Conservation (phyloP, 2,329 filamentous ascomycete genomes). For the Xylariaceae sp. region DNA sequence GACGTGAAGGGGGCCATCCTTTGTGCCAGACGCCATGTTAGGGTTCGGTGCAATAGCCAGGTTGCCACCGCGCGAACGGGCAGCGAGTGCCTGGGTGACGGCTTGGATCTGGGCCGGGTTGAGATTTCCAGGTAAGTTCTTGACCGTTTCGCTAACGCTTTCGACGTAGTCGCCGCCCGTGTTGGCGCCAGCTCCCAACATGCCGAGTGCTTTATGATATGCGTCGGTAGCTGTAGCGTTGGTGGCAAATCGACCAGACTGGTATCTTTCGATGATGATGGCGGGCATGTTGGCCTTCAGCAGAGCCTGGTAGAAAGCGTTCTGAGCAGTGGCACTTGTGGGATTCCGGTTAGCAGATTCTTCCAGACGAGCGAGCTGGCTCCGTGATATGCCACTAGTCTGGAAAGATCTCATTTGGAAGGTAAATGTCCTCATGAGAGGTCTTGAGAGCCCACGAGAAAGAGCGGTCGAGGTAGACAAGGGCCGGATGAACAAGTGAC, state of each 20-base stretch:
- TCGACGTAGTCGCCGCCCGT: conserved; percentile 25
- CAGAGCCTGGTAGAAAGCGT: conserved; percentile 88
- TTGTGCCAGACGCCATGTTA: conserved; percentile 55
- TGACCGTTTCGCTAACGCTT: conserved; percentile 24
- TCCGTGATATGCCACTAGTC: conserved; percentile 49
- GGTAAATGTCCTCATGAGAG: conserved; percentile 12
- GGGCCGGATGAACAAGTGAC: conserved; percentile 18
- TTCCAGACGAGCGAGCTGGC: conserved; percentile 77
- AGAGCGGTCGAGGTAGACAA: conserved; percentile 25
- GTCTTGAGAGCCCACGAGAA: conserved; percentile 16
- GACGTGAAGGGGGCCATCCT: conserved; percentile 85
- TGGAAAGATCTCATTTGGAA: conserved; percentile 36
- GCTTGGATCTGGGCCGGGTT: conserved; percentile 65
- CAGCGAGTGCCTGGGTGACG: conserved; percentile 75
- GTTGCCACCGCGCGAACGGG: conserved; percentile 62
- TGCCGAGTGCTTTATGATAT: conserved; percentile 67
- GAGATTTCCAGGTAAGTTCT: conserved; percentile 38
- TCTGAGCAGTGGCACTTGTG: conserved; percentile 78
- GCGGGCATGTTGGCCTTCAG: conserved; percentile 89
- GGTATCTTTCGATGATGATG: conserved; percentile 85
- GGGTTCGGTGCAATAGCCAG: conserved; percentile 46
- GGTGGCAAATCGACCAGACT: conserved; percentile 76
- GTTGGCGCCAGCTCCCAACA: conserved; percentile 31
- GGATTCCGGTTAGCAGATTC: conserved; percentile 91
- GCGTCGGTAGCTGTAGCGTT: conserved; percentile 72